Evolutionary conservation across 2,329 filamentous ascomycete species (phyloP), one percentile per base, ranked within the genome.

Genomic region (Tricladium varicosporioides): DNA sequence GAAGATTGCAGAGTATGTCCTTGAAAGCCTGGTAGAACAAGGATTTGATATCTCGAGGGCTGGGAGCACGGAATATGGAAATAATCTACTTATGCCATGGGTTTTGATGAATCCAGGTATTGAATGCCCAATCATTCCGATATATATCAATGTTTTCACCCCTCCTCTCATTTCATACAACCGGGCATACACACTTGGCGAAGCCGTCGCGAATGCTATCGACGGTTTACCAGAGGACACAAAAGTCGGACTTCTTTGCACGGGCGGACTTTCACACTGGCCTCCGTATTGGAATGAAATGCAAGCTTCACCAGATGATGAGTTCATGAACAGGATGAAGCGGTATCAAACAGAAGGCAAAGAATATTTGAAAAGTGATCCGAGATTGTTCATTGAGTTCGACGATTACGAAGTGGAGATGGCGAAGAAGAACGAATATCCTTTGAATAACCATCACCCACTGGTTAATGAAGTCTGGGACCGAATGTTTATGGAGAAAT

Each of bases 361-460:
- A 48, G 32, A 49, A 11, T 61, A 66, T 15, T 54, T 69, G 32
- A 57, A 65, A 45, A 56, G 60, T 15, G 56, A 68, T 36, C 68
- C 67, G 1, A 62, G 66, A 22, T 56, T 70, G 27, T 68, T 70
- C 47, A 63, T 67, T 15, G 53, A 68, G 22, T 65, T 70, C 49
- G 64, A 70, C 53, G 65, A 69, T 31, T 69, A 70, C 49, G 67
- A 70, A 48, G 60, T 69, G n/a, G 66, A 69, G 53, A 69, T 69
- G 66, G 67, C 67, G 4, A 58, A 56, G 43, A 69, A 65, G 58
- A 69, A 69, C 54, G 66, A 69, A 57, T 69, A 70, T 54, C 68
- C 68, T 5, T 56, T 69, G 9, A 68, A 67, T 53, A 61, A 62
- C 19, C 67, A 67, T 48, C 68, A 70, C 54, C 68, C 68, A n/a